Evolutionary conservation across 306 rosid species (phyloP).

Genomic region (Gynostemma pentaphyllum): DNA sequence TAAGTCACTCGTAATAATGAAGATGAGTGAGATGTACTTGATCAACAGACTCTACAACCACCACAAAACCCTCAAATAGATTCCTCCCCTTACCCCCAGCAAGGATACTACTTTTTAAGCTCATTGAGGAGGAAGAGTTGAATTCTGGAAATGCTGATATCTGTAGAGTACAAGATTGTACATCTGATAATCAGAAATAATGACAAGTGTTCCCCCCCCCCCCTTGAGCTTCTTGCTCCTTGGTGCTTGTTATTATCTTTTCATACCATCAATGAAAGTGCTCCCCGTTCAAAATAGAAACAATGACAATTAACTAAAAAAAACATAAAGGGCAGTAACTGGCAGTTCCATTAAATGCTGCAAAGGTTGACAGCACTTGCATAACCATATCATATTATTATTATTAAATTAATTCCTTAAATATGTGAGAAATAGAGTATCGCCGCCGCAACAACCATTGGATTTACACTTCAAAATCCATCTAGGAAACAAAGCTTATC

Average conservation of each 20-base stretch:
- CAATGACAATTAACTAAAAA: neutral
- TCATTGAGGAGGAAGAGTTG: neutral
- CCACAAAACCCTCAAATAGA: neutral
- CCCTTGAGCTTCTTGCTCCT: no score
- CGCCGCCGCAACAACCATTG: neutral
- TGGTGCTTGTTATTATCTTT: no score
- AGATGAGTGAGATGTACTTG: neutral
- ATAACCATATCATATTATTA: neutral
- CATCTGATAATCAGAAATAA: neutral
- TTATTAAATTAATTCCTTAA: neutral
- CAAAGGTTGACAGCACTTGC: neutral
- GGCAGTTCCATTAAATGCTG: neutral
- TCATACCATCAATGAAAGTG: no score
- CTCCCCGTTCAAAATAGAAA: no score
- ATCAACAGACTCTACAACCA: neutral
- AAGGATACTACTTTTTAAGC: neutral
- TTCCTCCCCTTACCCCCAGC: neutral
- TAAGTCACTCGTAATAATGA: neutral
- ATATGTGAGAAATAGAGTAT: neutral
- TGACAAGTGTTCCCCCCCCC: no score
- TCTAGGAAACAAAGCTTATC: neutral
- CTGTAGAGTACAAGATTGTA: neutral
- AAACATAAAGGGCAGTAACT: neutral
- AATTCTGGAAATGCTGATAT: neutral
- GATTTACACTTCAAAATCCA: neutral